A percentile compares a stretch with the other conserved stretches of the same genome.
These are phyloP conservation scores for Moniliella sp. DNA, from an alignment of 1,284 basidiomycete species.

Conservation along the genomic window DNA sequence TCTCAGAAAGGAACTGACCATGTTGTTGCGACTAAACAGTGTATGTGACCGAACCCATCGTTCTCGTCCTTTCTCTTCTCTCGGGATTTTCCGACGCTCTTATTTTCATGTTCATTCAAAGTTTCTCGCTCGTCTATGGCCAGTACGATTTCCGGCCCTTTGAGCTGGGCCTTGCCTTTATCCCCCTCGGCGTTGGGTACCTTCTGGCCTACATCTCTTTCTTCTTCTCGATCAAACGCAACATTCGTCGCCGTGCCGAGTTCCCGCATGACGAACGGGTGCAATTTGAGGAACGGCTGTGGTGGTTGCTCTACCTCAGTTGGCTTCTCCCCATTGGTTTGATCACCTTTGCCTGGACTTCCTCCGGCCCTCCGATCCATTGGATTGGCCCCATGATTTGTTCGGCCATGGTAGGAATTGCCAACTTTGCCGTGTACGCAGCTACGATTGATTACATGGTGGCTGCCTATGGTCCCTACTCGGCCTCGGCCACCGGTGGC, in stretches of 20 bases:
- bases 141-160: constrained; percentile 35
- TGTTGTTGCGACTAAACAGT: constrained; percentile 29
- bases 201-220: constrained; percentile 33
- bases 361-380: constrained; percentile 31
- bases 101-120: constrained; percentile 37
- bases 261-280: constrained; percentile 3
- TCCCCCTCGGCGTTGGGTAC: constrained; percentile 36
- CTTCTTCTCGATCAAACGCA: constrained; percentile 29
- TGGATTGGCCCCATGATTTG: constrained; percentile 38
- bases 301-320: constrained; percentile 33
- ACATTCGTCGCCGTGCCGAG: constrained; percentile 1
- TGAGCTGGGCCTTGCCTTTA: constrained; percentile 32
- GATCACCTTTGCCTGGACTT: constrained; percentile 37
- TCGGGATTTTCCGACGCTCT: constrained; percentile 35
- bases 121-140: constrained; percentile 35
- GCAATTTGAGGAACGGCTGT: constrained; percentile 29
- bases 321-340: constrained; percentile 36
- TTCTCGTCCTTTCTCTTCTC: constrained; percentile 35
- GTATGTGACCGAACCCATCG: constrained; percentile 39
- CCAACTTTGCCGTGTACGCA: constrained; percentile 5
- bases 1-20: constrained; percentile 29
- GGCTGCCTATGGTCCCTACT: constrained; percentile 35
- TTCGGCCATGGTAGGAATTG: constrained; percentile 34
- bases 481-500: constrained; percentile 34
- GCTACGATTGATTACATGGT: constrained; percentile 37